Evolutionary conservation across 345 rosid species (phyloP).

Genomic region (Lumnitzera littorea): DNA sequence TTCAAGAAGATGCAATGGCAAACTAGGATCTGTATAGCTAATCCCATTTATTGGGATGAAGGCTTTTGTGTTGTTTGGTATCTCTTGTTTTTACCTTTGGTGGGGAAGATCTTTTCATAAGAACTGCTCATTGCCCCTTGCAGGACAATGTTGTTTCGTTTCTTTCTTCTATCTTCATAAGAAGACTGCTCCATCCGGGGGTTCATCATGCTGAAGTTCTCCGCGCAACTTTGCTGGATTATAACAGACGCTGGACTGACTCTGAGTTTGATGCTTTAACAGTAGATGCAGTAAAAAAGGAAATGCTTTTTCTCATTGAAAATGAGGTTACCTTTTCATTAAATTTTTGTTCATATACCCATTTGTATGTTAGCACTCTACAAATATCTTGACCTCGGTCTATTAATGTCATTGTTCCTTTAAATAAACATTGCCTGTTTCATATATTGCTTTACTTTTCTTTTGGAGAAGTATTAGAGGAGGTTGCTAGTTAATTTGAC

Average conservation of each 20-base stretch:
- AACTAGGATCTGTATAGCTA: no score
- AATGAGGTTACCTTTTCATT: constrained; percentile 49
- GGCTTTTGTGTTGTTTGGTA: no score
- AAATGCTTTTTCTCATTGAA: constrained; percentile 65
- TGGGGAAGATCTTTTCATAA: no score
- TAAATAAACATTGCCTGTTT: background rate
- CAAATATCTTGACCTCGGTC: background rate
- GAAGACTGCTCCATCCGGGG: constrained; percentile 82
- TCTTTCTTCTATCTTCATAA: constrained; percentile 74
- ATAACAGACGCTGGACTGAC: constrained; percentile 70
- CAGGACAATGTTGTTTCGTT: constrained; percentile 75
- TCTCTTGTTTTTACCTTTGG: background rate
- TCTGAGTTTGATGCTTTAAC: constrained; percentile 76
- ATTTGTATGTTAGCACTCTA: background rate
- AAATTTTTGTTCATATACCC: constrained; percentile 1
- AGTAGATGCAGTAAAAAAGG: constrained; percentile 73
- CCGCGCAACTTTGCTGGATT: constrained; percentile 64
- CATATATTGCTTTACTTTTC: background rate
- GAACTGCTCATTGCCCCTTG: background rate
- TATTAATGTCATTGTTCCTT: background rate
- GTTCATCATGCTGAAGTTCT: constrained; percentile 48
- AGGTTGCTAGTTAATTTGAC: constrained; percentile 5
- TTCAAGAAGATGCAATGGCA: background rate
- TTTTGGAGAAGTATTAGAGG: constrained; percentile 14
- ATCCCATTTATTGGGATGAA: no score